phyloP scores from a whole-genome alignment of 805 yeast genomes.

The Limtongia smithiae region DNA sequence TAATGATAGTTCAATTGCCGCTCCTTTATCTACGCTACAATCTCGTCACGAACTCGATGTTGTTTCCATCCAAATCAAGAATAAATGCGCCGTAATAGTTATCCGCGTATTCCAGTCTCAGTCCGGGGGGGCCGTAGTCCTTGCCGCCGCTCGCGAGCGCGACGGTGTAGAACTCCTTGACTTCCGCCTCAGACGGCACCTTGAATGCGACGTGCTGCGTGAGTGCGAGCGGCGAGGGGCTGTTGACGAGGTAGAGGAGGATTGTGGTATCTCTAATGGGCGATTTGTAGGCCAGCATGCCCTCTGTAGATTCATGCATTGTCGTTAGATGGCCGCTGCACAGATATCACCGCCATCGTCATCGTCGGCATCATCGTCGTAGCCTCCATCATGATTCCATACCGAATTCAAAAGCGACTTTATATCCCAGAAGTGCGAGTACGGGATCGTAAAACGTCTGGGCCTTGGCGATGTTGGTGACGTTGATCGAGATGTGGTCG shows the following conservation, averaged over 20 bases:
- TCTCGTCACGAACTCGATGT: constrained; percentile 11
- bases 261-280: neutral
- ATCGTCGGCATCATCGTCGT: too few species aligned
- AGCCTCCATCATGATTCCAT: too few species aligned
- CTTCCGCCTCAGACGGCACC: constrained; percentile 2
- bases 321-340: too few species aligned
- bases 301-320: neutral
- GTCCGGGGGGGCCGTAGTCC: constrained; percentile 12
- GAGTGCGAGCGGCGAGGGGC: neutral
- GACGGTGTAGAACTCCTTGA: constrained; percentile 1
- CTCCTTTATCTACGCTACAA: too few species aligned
- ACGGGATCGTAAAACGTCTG: neutral
- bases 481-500: too few species aligned
- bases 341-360: too few species aligned
- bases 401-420: too few species aligned
- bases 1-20: too few species aligned
- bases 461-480: neutral
- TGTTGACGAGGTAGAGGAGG: neutral
- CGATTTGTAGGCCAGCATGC: neutral
- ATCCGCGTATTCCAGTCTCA: constrained; percentile 5
- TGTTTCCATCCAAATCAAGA: constrained; percentile 11
- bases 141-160: constrained; percentile 8
- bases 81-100: constrained; percentile 15
- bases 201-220: constrained; percentile 7
- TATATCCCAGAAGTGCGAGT: neutral